Evolutionary conservation across 176 grass and related monocot genomes (phyloP).

Genomic region (Triticum timopheevii): DNA sequence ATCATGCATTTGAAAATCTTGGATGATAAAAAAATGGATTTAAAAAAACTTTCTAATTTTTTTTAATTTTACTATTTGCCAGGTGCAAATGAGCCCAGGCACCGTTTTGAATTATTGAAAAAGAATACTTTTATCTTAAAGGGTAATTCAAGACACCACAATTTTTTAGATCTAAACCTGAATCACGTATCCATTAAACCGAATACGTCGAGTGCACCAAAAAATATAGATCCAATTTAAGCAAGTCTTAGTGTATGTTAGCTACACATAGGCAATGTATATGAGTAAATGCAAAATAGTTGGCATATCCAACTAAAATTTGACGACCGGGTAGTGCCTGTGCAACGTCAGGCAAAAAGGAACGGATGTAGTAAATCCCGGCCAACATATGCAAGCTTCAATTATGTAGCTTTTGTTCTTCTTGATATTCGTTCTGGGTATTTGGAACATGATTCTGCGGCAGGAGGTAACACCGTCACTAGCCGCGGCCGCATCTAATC

Average conservation of each 20-base stretch:
- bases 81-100: too few relatives aligned
- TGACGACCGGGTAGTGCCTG: not conserved
- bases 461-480: not conserved
- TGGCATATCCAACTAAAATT: not conserved
- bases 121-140: too few relatives aligned
- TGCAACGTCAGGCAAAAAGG: not conserved
- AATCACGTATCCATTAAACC: too few relatives aligned
- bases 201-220: too few relatives aligned
- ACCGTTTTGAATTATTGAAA: too few relatives aligned
- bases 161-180: too few relatives aligned
- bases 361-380: not conserved
- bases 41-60: too few relatives aligned
- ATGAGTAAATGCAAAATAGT: not conserved
- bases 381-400: not conserved
- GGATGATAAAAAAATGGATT: too few relatives aligned
- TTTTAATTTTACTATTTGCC: too few relatives aligned
- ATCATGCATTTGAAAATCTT: too few relatives aligned
- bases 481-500: not conserved
- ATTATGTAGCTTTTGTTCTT: not conserved
- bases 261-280: not conserved
- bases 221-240: too few relatives aligned
- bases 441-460: slow-evolving; percentile 11
- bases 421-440: not conserved
- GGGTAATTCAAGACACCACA: too few relatives aligned
- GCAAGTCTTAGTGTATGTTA: not conserved